phyloP scores from a whole-genome alignment of 2,329 filamentous ascomycete species.

The Penicillium thymicola region DNA sequence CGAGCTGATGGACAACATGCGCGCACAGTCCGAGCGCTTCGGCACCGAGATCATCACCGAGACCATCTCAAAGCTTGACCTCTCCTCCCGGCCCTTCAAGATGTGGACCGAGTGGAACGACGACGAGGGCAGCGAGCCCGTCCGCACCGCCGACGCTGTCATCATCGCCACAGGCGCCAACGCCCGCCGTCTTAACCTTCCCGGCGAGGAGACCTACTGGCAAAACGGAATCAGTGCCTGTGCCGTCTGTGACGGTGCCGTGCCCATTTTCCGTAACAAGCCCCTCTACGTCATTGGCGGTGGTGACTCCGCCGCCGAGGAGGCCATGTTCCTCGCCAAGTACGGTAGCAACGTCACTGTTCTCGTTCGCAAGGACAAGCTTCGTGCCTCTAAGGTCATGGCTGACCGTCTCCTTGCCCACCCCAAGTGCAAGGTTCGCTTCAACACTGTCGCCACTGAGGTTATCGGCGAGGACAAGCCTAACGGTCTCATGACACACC shows the following conservation, averaged over 20 bases:
- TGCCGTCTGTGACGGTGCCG: conserved; percentile 93
- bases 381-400: conserved; percentile 90
- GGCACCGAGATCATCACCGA: conserved; percentile 91
- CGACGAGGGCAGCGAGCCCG: conserved; percentile 62
- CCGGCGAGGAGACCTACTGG: conserved; percentile 95
- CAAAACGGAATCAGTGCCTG: conserved; percentile 94
- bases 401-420: conserved; percentile 76
- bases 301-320: conserved; percentile 94
- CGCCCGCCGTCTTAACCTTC: conserved; percentile 74
- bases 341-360: conserved; percentile 95
- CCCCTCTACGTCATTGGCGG: conserved; percentile 93
- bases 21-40: conserved; percentile 83
- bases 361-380: conserved; percentile 79
- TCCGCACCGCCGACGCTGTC: conserved; percentile 82
- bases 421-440: conserved; percentile 87
- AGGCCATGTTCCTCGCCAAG: conserved; percentile 96
- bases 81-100: conserved; percentile 81
- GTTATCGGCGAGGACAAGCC: conserved; percentile 76
- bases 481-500: conserved; percentile 77
- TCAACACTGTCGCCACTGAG: conserved; percentile 77
- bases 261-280: conserved; percentile 97
- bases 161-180: conserved; percentile 96
- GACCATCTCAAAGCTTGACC: conserved; percentile 84
- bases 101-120: conserved; percentile 90
- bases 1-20: conserved; percentile 95